Evolutionary conservation across 306 rosid genomes (phyloP), one percentile per base, ranked within the genome.

Genomic region (Dryas drummondii): DNA sequence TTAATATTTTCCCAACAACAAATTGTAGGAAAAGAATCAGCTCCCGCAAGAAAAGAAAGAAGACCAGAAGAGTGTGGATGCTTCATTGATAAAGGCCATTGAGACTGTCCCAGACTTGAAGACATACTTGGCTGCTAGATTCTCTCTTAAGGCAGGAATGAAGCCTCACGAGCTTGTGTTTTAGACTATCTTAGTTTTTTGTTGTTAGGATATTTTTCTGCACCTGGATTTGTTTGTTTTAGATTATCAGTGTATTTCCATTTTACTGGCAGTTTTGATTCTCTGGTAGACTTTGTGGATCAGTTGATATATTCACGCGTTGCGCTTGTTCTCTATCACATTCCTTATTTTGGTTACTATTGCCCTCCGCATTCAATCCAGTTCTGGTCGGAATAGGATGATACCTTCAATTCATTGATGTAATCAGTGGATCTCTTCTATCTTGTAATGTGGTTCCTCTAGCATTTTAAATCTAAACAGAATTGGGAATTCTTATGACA

Each of bases 81-180:
- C 87, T 1, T 76, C 79, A 0, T 78, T 93, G 83, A 19, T 93
- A 4, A 88, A 88, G 80, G 82, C 89, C 69, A 86, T 90, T 0
- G 91, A 88, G 69, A 76, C 81, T 57, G 96, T 88, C 59, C 80
- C 94, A 4, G 96, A 93, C 7, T 84, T 93, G 83, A 90, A 87
- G 82, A 68, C 93, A 19, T 93, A 93, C 80, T 79, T 90, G 52
- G 87, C 89, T 66, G 91, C 94, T 0, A 86, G 98, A 89, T 91
- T 91, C 55, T 91, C 97, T 7, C 87, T 88, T 19, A 87, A 78
- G 82, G 78, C 88, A 45, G 92, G 97, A 82, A 81, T 88, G 90
- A 91, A 91, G 76, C 97, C 97, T 0, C 97, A 91, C 63, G 97
- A 91, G 68, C 88, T 91, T 65, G 84, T 85, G 22, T 88, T 91